These are phyloP conservation scores for Barnettozyma pratensis DNA, from an alignment of 805 yeast species.

Conservation along the genomic window DNA sequence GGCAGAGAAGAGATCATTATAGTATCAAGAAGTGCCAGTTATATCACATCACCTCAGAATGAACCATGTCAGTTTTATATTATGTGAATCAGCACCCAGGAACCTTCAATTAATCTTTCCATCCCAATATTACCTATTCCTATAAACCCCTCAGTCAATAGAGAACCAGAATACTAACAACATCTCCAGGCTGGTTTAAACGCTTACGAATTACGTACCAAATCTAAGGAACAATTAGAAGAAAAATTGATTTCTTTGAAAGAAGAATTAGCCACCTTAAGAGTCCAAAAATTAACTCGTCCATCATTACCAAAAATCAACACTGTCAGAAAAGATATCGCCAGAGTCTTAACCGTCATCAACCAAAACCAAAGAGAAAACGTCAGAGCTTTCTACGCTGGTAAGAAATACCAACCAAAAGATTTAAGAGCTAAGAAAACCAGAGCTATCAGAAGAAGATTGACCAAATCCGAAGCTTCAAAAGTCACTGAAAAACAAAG, in stretches of 20 bases:
- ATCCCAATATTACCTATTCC: too few relatives aligned
- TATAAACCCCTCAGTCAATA: too few relatives aligned
- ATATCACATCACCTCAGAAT: too few relatives aligned
- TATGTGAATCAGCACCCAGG: not conserved
- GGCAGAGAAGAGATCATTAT: too few relatives aligned
- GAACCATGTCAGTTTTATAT: too few relatives aligned
- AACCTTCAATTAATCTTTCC: not conserved
- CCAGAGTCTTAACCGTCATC: slow-evolving; percentile 95
- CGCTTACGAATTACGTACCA: slow-evolving; percentile 94
- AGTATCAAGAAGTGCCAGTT: too few relatives aligned
- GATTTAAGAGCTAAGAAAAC: slow-evolving; percentile 99
- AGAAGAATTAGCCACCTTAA: slow-evolving; percentile 92
- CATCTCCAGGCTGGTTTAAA: slow-evolving; percentile 71
- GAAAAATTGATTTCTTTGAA: slow-evolving; percentile 91
- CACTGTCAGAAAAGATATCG: slow-evolving; percentile 97
- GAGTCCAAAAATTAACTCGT: slow-evolving; percentile 91
- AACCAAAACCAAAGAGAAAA: slow-evolving; percentile 94
- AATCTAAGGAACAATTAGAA: slow-evolving; percentile 96
- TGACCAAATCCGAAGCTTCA: slow-evolving; percentile 81
- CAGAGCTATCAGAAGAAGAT: slow-evolving; percentile 98
- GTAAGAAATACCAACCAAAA: slow-evolving; percentile 95
- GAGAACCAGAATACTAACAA: slow-evolving; percentile 18
- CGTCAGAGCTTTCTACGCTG: slow-evolving; percentile 91
- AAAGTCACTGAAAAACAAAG: slow-evolving; percentile 81
- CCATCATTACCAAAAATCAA: slow-evolving; percentile 94